Evolutionary conservation across 2,329 filamentous ascomycete genomes (phyloP).

Genomic region (Dothidotthia symphoricarpi): DNA sequence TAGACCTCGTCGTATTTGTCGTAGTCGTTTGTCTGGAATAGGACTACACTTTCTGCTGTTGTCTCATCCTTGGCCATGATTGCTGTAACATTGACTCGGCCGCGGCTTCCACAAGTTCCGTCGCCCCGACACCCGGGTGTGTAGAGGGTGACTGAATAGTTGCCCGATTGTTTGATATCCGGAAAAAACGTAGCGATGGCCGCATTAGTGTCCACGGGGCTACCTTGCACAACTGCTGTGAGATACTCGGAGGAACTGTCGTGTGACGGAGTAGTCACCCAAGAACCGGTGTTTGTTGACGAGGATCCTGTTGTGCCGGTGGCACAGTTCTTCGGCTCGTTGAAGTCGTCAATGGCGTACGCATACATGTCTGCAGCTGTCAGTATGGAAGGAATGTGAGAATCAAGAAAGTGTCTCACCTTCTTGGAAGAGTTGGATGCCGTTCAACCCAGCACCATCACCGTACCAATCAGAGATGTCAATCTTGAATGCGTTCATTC

Average conservation of each 20-base stretch:
- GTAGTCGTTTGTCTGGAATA: slow-evolving; percentile 91
- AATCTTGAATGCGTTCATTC: slow-evolving; percentile 83
- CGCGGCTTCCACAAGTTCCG: slow-evolving; percentile 70
- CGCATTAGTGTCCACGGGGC: slow-evolving; percentile 56
- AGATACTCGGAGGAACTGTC: slow-evolving; percentile 75
- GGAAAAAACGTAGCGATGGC: slow-evolving; percentile 76
- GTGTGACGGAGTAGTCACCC: slow-evolving; percentile 66
- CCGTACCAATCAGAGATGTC: slow-evolving; percentile 89
- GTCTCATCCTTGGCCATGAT: slow-evolving; percentile 54
- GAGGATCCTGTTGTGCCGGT: slow-evolving; percentile 59
- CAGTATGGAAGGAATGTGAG: not conserved
- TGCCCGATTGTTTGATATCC: slow-evolving; percentile 82
- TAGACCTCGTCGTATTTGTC: slow-evolving; percentile 97
- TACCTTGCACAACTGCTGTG: slow-evolving; percentile 60
- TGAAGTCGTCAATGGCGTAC: slow-evolving; percentile 83
- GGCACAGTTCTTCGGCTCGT: slow-evolving; percentile 77
- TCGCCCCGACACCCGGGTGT: slow-evolving; percentile 89
- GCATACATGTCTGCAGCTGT: slow-evolving; percentile 73
- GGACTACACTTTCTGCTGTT: slow-evolving; percentile 55
- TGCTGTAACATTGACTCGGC: slow-evolving; percentile 78
- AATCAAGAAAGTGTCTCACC: too few species aligned
- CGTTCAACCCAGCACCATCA: slow-evolving; percentile 75
- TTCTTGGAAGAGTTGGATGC: slow-evolving; percentile 83
- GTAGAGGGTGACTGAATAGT: slow-evolving; percentile 87
- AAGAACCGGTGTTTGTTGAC: slow-evolving; percentile 70